phyloP scores from a whole-genome alignment of 176 grass and related monocot genomes.

The Oryza rufipogon region DNA sequence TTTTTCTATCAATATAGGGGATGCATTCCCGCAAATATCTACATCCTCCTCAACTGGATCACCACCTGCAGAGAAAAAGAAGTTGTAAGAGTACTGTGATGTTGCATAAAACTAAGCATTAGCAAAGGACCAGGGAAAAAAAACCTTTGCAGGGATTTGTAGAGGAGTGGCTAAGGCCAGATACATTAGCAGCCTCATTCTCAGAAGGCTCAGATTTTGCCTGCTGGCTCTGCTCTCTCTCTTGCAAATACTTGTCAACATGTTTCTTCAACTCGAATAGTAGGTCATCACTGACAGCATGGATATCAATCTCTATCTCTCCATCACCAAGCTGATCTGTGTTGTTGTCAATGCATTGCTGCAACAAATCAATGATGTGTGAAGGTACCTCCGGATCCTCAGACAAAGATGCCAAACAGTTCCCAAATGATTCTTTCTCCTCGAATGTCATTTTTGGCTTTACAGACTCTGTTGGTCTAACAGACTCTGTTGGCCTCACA shows the following conservation, averaged over 20 bases:
- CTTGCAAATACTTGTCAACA: constrained; percentile 69
- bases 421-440: constrained; percentile 66
- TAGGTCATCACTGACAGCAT: constrained; percentile 66
- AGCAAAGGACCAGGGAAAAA: constrained; percentile 4
- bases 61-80: constrained; percentile 30
- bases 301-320: constrained; percentile 87
- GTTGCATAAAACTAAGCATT: constrained; percentile 22
- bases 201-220: constrained; percentile 66
- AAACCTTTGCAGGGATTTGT: constrained; percentile 84
- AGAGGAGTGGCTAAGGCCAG: constrained; percentile 73
- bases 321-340: constrained; percentile 56
- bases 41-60: constrained; percentile 91
- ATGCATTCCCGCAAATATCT: constrained; percentile 87
- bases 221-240: constrained; percentile 43
- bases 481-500: constrained; percentile 29
- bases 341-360: constrained; percentile 47
- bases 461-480: constrained; percentile 38
- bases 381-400: constrained; percentile 57
- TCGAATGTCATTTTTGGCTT: constrained; percentile 67
- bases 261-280: constrained; percentile 74
- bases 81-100: neutral
- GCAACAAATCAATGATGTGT: constrained; percentile 75
- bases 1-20: constrained; percentile 82
- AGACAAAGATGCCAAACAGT: constrained; percentile 45
- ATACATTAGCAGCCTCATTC: constrained; percentile 70